A percentile compares a stretch with the other conserved stretches of the same genome.
Evolutionary conservation across 345 rosid genomes (phyloP).

Genomic region (Psidium guajava): DNA sequence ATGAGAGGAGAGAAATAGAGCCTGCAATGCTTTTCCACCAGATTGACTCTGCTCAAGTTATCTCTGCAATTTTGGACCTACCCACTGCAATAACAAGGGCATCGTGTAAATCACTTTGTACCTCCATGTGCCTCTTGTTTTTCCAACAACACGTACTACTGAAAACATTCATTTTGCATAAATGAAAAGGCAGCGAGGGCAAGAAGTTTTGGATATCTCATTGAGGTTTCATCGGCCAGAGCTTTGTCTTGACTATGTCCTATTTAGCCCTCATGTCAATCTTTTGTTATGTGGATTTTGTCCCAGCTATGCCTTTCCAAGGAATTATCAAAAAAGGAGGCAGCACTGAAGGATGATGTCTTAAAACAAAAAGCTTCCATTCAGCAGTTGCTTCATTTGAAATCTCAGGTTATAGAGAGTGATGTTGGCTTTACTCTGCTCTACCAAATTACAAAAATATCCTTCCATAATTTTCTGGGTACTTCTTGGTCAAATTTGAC

Average conservation of each 20-base stretch:
- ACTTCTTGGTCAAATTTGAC: slow-evolving; percentile 1
- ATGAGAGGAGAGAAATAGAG: not conserved
- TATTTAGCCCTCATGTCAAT: not conserved
- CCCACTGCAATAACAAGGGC: not conserved
- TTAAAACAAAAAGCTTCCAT: slow-evolving; percentile 32
- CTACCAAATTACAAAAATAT: not conserved
- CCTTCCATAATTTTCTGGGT: not conserved
- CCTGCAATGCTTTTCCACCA: not conserved
- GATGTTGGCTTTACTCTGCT: not conserved
- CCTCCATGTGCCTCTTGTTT: not conserved
- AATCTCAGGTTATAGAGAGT: slow-evolving; percentile 39
- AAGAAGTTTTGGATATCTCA: not conserved
- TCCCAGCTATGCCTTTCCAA: slow-evolving; percentile 41
- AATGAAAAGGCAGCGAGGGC: not conserved
- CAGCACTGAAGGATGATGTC: slow-evolving; percentile 41
- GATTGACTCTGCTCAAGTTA: not conserved
- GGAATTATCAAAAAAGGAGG: slow-evolving; percentile 39
- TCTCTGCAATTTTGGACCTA: not conserved
- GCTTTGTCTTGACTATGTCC: not conserved
- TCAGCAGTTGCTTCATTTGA: slow-evolving; percentile 37
- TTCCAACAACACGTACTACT: not conserved
- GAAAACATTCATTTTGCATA: not conserved
- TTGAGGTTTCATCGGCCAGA: not conserved
- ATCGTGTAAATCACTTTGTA: not conserved
- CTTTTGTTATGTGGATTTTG: slow-evolving; percentile 5